Conservation (phyloP, 345 rosid genomes). For the Hibiscus syriacus region DNA sequence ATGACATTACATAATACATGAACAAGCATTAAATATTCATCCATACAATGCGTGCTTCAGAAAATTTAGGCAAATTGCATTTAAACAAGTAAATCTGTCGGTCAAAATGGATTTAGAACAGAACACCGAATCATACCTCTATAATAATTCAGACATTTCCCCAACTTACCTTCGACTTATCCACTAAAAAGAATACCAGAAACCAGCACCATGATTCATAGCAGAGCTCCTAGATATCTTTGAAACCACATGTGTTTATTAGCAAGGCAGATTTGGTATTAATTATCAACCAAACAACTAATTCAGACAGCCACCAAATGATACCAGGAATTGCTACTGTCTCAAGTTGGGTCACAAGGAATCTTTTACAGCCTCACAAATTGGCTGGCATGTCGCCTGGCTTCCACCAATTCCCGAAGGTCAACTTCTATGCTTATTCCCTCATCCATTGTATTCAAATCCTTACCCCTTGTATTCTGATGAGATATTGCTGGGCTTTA, state of each 20-base stretch:
- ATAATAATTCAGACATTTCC: background rate
- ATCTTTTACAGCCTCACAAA: too few relatives aligned
- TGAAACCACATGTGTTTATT: background rate
- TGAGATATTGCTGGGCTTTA: background rate
- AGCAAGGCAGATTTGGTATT: background rate
- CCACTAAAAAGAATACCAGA: background rate
- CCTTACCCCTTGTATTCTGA: too few relatives aligned
- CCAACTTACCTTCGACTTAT: background rate
- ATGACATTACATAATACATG: background rate
- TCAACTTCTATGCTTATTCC: too few relatives aligned
- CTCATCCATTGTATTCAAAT: too few relatives aligned
- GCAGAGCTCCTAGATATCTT: background rate
- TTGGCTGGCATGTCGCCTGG: too few relatives aligned
- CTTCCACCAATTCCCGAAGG: too few relatives aligned
- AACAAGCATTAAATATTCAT: background rate
- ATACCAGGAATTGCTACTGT: too few relatives aligned
- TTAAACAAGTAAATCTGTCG: background rate
- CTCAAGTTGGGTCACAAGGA: too few relatives aligned
- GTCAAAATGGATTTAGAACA: too few relatives aligned
- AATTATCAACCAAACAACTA: too few relatives aligned
- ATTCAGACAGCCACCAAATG: too few relatives aligned
- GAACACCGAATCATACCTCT: background rate
- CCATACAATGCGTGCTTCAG: background rate
- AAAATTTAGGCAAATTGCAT: background rate
- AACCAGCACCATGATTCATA: conserved; percentile 4